Evolutionary conservation across 352 stramenopile genomes (phyloP), one percentile per base, ranked within the genome.

Genomic region (Globisporangium solare): DNA sequence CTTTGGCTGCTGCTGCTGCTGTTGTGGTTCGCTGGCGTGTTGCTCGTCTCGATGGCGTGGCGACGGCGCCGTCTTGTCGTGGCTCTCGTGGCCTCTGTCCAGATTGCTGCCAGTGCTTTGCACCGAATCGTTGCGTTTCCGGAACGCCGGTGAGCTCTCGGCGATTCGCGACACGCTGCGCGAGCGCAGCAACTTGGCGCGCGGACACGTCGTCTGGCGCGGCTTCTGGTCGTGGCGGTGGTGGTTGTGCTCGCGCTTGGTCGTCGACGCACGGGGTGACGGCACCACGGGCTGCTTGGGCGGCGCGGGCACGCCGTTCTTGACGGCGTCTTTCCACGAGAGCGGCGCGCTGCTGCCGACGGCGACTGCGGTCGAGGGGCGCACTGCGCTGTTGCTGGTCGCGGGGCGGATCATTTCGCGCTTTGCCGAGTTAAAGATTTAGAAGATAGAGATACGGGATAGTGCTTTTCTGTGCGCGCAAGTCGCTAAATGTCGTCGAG

Each of bases 321-420:
- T 60, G 18, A 76, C 68, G 0, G 68, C 68, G 27, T 76, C 68
- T 61, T 71, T 76, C 68, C 68, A 76, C n/a, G 68, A 76, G 11
- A 76, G 41, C 18, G 68, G 65, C 22, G 63, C 22, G 24, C 5
- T 27, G 24, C 21, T 20, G 2, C 10, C 7, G 39, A 22, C 22
- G 3, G 46, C 24, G n/a, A 22, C 10, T 22, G 22, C 18, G 14
- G 17, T 48, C n/a, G 46, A 6, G 2, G 27, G 18, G 40, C 35
- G 32, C 27, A 47, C 35, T 10, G 32, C n/a, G n/a, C 54, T 60
- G n/a, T 46, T 60, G 37, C 11, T 60, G 39, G 21, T 60, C 13
- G 27, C 27, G 6, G 56, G 27, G 17, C 41, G 56, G 24, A 56
- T 41, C 49, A 56, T 47, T 39, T 41, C 39, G 27, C 53, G 50